These are phyloP conservation scores for Paracoccidioides brasiliensis DNA, from an alignment of 2,329 filamentous ascomycete species.

Conservation along the genomic window DNA sequence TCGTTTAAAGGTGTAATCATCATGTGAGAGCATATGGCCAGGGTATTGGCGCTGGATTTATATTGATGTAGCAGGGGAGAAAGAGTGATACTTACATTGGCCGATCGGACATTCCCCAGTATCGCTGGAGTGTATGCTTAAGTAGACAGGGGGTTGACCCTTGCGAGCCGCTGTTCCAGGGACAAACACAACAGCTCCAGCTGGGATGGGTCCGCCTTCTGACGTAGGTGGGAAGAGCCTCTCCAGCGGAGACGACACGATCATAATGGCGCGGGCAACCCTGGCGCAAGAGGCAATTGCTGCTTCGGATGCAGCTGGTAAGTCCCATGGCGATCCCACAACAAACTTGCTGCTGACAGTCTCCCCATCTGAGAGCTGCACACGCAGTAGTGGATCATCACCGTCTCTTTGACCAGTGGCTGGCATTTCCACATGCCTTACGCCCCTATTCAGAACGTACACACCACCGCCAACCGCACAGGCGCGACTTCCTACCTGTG, in stretches of 20 bases:
- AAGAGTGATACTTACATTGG: constrained; percentile 62
- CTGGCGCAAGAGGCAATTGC: constrained; percentile 17
- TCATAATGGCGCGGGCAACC: constrained; percentile 50
- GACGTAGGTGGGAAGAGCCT: constrained; percentile 55
- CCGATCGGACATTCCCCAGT: constrained; percentile 79
- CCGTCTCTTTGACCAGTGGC: constrained; percentile 4
- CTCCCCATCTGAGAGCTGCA: constrained; percentile 27
- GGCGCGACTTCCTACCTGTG: constrained; percentile 82
- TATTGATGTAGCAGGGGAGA: constrained; percentile 6
- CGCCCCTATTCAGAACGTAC: constrained; percentile 68
- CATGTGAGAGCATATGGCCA: constrained; percentile 42
- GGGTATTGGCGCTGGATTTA: background rate
- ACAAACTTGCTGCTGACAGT: constrained; percentile 24
- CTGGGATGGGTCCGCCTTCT: constrained; percentile 64
- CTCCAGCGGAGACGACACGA: constrained; percentile 54
- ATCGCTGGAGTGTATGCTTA: constrained; percentile 70
- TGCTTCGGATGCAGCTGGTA: constrained; percentile 14
- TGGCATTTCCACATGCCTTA: constrained; percentile 30
- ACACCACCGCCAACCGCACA: constrained; percentile 81
- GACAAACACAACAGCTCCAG: constrained; percentile 43
- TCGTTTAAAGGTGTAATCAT: constrained; percentile 61
- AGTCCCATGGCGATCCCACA: constrained; percentile 27
- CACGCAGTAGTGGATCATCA: constrained; percentile 14
- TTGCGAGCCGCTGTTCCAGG: constrained; percentile 18
- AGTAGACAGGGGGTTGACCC: constrained; percentile 39